Base-by-base conservation (phyloP, 495 filamentous ascomycete genomes). In the Lophiotrema nucula region DNA sequence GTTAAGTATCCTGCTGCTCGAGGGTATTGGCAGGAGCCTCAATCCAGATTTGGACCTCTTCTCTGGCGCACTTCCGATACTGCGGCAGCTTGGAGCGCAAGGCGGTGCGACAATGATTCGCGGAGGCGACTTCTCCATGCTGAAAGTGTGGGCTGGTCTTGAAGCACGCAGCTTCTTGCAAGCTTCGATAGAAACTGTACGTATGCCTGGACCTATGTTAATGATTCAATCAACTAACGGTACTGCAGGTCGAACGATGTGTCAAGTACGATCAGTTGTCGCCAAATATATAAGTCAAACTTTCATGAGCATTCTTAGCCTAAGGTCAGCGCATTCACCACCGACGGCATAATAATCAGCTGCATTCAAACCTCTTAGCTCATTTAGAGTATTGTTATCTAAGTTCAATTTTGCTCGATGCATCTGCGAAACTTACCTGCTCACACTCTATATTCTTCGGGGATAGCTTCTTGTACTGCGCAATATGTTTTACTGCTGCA, bases 61-160 rank as follows among this genome's bases (percentile, higher is more conserved):
- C 66, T 85, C 87, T 67, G 88, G 90, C 69, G 89, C 92, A 13
- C 77, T 98, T 41, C 93, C 93, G 0, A 97, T 98, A 51, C 78
- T 98, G 37, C 81, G 93, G 65, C 85, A 93, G 66, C 80, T 98
- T 6, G 92, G 93, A 21, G 82, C 88, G 4, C 85, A 89, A 59
- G 83, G 88, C 52, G 80, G 86, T n/a, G 80, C 81, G 33, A 79
- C 80, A 1, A 81, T 86, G 75, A 69, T 81, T 6, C 65, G 70
- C 27, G 76, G 76, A 18, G 77, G 47, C n/a, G 92, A 95, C 65
- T 86, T 88, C 62, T 89, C 86, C n/a, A 92, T 98, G 86, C 74
- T 97, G 60, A 89, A 90, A 68, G 84, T 98, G 0, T 98, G 93
- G 93, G 80, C 92, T 28, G 92, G 91, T 12, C 74, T 98, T 19